These are phyloP conservation scores for Solanum corneliomulleri DNA, from an alignment of 257 asterid genomes.

Conservation along the genomic window DNA sequence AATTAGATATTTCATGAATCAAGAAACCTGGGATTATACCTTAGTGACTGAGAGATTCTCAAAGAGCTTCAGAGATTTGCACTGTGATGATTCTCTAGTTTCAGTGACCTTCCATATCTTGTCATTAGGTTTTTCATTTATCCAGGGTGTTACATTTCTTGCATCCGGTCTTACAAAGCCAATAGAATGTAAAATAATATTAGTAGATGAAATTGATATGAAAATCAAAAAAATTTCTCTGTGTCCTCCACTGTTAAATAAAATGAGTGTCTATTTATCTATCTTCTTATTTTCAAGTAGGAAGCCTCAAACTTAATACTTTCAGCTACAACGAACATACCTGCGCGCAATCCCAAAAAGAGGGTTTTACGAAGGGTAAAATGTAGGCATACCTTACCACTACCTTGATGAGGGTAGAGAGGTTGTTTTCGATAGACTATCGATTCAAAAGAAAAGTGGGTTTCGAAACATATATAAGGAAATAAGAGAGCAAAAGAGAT, in stretches of 20 bases:
- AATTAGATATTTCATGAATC: neutral
- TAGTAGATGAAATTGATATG: neutral
- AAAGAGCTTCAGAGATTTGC: conserved; percentile 69
- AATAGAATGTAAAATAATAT: neutral
- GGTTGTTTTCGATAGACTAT: neutral
- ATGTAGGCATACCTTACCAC: neutral
- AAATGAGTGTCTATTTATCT: neutral
- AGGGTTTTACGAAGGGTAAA: neutral
- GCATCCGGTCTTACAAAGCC: conserved; percentile 48
- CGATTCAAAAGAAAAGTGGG: neutral
- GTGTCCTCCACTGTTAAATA: neutral
- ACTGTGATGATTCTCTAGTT: conserved; percentile 66
- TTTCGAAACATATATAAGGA: neutral
- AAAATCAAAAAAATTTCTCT: neutral
- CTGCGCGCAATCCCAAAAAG: neutral
- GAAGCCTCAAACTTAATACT: neutral
- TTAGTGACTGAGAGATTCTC: conserved; percentile 57
- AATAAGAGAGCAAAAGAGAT: neutral
- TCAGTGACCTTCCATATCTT: conserved; percentile 71
- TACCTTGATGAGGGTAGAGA: neutral
- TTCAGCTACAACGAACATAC: neutral
- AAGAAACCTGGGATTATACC: conserved; percentile 18
- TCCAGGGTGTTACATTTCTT: conserved; percentile 9
- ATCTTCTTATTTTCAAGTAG: neutral
- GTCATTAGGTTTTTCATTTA: conserved; percentile 44